phyloP scores from a whole-genome alignment of 345 rosid species.

The Sapria himalayana region DNA sequence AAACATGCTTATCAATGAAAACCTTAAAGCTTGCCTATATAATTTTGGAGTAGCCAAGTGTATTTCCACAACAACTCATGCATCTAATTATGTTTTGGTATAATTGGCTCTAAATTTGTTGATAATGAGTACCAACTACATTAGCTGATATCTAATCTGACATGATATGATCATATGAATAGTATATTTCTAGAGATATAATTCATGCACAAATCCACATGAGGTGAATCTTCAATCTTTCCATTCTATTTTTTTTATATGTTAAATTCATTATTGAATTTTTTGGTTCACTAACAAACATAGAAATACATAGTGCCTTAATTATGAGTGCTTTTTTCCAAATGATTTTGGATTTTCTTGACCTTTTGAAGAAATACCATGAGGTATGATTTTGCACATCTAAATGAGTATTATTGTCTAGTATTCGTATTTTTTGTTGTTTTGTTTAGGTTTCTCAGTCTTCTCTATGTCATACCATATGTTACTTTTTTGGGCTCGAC shows the following conservation, averaged over 20 bases:
- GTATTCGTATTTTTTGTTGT: neutral
- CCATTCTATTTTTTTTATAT: neutral
- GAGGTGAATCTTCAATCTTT: slow-evolving; percentile 15
- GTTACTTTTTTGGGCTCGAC: slow-evolving; percentile 41
- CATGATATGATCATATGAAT: too few species aligned
- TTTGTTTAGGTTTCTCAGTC: slow-evolving; percentile 35
- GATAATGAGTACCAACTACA: too few species aligned
- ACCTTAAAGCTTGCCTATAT: too few species aligned
- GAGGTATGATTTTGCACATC: slow-evolving; percentile 10
- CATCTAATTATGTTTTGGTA: too few species aligned
- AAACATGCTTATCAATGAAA: too few species aligned
- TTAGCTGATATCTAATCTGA: too few species aligned
- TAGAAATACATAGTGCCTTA: slow-evolving; percentile 48
- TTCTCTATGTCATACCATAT: slow-evolving; percentile 44
- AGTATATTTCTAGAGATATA: too few species aligned
- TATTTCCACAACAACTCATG: too few species aligned
- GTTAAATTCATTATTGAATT: neutral
- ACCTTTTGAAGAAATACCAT: slow-evolving; percentile 43
- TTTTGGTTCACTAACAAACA: slow-evolving; percentile 35
- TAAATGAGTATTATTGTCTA: neutral
- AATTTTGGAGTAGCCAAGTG: too few species aligned
- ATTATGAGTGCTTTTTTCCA: slow-evolving; percentile 43
- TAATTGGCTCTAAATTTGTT: too few species aligned
- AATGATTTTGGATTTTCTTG: slow-evolving; percentile 32
- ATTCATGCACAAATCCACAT: slow-evolving; percentile 15